Base-by-base conservation (phyloP, 352 stramenopile genomes). In the Chrysophaeum taylorii region DNA sequence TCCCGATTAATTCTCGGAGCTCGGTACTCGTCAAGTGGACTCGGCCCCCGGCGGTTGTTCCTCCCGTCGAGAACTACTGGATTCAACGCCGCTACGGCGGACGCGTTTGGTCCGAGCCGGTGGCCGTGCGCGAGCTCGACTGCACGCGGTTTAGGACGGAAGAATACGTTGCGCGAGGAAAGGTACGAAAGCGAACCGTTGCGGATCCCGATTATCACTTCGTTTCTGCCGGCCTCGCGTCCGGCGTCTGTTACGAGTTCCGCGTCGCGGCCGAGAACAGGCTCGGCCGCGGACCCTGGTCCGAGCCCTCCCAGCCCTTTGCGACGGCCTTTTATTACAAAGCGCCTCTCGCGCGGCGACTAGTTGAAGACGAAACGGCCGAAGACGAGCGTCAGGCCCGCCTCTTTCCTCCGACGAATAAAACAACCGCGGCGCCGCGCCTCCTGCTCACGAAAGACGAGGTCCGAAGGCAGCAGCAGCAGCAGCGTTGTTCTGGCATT, bases 211-310 rank as follows among this genome's bases (percentile, higher is more conserved):
- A 4, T 42, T 29, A 9, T 5, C 73, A 81, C 35, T 73, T 79
- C 23, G 71, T 89, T n/a, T n/a, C n/a, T 23, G 81, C 81, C 1
- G 87, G 83, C 48, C 72, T 94, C 2, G 88, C 82, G 45, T 82
- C 82, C n/a, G 84, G 83, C 14, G 80, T 86, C 38, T 80, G 82
- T 61, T 94, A 94, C 76, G 87, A 94, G 73, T 92, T 92, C 70
- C 81, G 84, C 4, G 77, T 93, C 0, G 80, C 87, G 15, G 87
- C 82, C 16, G 75, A 82, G 36, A 92, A 89, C 41, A 70, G 67
- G 9, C 70, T 88, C 23, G 86, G 87, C 37, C 86, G 79, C 74
- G 81, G 86, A 16, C 71, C 81, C 31, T 93, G 86, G 71, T 89
- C 82, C 42, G 79, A 87, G 35, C 84, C 86, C 0, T 89, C 84